phyloP scores from a whole-genome alignment of 441 rosid species.

The Pelargonium australe region DNA sequence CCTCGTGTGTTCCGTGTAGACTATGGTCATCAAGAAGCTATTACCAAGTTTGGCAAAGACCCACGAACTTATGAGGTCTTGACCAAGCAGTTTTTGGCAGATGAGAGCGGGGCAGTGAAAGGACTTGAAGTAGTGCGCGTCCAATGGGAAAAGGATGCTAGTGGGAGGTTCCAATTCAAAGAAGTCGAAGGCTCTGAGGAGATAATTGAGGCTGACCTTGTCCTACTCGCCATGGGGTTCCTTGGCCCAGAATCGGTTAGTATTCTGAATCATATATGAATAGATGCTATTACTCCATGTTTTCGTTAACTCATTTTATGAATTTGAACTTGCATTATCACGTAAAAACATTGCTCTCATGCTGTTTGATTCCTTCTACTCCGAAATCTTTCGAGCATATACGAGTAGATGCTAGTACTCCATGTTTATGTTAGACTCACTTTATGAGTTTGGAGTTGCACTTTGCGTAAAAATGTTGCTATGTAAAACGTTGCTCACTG shows the following conservation, averaged over 20 bases:
- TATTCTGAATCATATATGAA: constrained; percentile 9
- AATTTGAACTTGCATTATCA: too few relatives aligned
- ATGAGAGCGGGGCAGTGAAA: constrained; percentile 70
- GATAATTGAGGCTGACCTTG: constrained; percentile 82
- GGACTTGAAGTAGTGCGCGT: constrained; percentile 81
- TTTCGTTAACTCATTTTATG: too few relatives aligned
- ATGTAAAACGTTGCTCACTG: too few relatives aligned
- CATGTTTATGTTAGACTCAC: too few relatives aligned
- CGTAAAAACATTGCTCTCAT: too few relatives aligned
- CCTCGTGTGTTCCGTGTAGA: constrained; percentile 92
- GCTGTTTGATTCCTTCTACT: too few relatives aligned
- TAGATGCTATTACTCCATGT: too few relatives aligned
- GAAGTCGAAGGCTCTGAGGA: constrained; percentile 89
- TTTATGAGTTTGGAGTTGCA: too few relatives aligned
- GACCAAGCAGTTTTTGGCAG: constrained; percentile 90
- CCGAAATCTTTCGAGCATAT: too few relatives aligned
- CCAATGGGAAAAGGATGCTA: constrained; percentile 86
- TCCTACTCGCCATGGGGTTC: constrained; percentile 96
- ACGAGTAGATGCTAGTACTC: too few relatives aligned
- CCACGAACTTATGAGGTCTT: constrained; percentile 91
- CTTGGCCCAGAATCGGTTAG: constrained; percentile 95
- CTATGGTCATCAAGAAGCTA: constrained; percentile 98
- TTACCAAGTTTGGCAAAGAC: constrained; percentile 80
- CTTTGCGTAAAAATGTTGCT: too few relatives aligned
- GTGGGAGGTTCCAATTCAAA: constrained; percentile 79